phyloP scores from a whole-genome alignment of 352 stramenopile species.

The Albugo laibachii region DNA sequence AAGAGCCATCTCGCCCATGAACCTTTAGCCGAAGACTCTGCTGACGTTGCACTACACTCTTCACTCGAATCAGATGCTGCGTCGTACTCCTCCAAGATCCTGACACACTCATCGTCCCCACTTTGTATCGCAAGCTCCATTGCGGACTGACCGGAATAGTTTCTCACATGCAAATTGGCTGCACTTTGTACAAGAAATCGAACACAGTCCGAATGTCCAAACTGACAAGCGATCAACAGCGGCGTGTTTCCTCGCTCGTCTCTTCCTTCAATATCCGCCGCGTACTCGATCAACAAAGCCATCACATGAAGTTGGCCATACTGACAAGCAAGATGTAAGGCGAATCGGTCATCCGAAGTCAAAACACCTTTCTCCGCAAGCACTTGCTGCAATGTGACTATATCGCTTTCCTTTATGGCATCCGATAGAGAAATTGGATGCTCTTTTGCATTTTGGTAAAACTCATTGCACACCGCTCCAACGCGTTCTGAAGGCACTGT shows the following conservation, averaged over 20 bases:
- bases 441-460: too few species aligned
- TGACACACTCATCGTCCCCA: constrained; percentile 29
- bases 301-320: constrained; percentile 39
- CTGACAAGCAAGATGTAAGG: constrained; percentile 11
- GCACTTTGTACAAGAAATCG: constrained; percentile 59
- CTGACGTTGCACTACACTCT: too few species aligned
- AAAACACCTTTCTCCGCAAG: too few species aligned
- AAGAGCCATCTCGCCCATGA: too few species aligned
- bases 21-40: too few species aligned
- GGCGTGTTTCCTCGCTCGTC: constrained; percentile 45
- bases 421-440: too few species aligned
- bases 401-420: too few species aligned
- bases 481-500: too few species aligned
- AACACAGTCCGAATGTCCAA: constrained; percentile 43
- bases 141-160: constrained; percentile 24
- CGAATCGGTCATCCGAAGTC: too few species aligned
- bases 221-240: constrained; percentile 35
- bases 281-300: constrained; percentile 43
- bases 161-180: constrained; percentile 21
- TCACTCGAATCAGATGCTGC: constrained; percentile 7
- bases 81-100: constrained; percentile 47
- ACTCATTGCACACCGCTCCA: too few species aligned
- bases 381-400: too few species aligned
- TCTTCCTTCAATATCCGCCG: constrained; percentile 35
- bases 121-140: constrained; percentile 51